Evolutionary conservation across 2,329 filamentous ascomycete species (phyloP).

Genomic region (Tolypocladium amazonense): DNA sequence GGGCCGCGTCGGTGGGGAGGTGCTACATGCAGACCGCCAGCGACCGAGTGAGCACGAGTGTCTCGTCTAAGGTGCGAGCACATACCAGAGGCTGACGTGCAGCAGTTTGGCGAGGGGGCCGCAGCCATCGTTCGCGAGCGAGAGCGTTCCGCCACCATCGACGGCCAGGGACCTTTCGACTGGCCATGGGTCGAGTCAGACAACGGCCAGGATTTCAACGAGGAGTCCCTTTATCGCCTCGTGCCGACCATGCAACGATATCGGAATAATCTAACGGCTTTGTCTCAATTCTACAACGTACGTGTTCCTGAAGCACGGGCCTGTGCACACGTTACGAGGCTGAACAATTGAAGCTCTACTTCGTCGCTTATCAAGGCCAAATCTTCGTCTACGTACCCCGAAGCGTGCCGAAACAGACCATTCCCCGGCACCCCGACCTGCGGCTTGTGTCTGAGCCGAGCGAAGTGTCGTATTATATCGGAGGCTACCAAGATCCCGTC

Average conservation of each 20-base stretch:
- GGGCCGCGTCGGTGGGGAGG: slow-evolving; percentile 20
- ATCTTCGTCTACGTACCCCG: slow-evolving; percentile 47
- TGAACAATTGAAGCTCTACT: slow-evolving; percentile 38
- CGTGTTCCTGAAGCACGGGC: not conserved
- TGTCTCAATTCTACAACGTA: slow-evolving; percentile 48
- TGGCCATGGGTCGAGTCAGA: slow-evolving; percentile 17
- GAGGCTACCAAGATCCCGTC: slow-evolving; percentile 40
- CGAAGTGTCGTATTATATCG: slow-evolving; percentile 25
- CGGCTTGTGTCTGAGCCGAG: slow-evolving; percentile 35
- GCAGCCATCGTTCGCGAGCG: slow-evolving; percentile 21
- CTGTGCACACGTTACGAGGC: not conserved
- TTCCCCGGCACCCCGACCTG: slow-evolving; percentile 37
- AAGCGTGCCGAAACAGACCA: slow-evolving; percentile 32
- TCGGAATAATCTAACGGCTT: slow-evolving; percentile 45
- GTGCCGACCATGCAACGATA: slow-evolving; percentile 25
- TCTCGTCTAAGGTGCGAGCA: not conserved
- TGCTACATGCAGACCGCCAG: slow-evolving; percentile 25
- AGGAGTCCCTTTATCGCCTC: slow-evolving; percentile 15
- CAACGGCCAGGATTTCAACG: slow-evolving; percentile 7
- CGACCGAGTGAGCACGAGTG: slow-evolving; percentile 21
- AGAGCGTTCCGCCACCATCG: slow-evolving; percentile 12
- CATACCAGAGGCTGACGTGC: not conserved
- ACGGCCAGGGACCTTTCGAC: slow-evolving; percentile 13
- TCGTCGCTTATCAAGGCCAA: slow-evolving; percentile 44
- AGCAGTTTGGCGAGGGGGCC: slow-evolving; percentile 26